Evolutionary conservation across 805 yeast genomes (phyloP), one percentile per base, ranked within the genome.

Genomic region (Sungouiella blattae): DNA sequence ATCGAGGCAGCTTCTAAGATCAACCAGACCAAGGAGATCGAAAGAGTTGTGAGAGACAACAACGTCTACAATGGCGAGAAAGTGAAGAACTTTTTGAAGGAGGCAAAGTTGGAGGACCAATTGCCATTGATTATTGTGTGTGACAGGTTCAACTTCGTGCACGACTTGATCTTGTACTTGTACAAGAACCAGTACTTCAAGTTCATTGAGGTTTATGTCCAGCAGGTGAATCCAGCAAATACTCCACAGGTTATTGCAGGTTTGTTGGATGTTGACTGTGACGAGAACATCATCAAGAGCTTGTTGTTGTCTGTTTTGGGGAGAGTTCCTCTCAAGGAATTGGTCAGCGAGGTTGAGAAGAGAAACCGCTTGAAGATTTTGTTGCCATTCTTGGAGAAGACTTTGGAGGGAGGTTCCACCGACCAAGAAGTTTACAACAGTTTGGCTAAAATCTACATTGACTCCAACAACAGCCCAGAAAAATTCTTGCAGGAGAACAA

Each of bases 171-270:
- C 38, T 75, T 93, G 55, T 93, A 85, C 68, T 74, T 93, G 60
- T 93, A 93, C 80, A 93, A 91, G 71, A 86, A 89, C 67, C 89
- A 91, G 63, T 91, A 81, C 67, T 86, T 88, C 78, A 88, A 93
- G 64, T 93, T 91, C 53, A 93, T 93, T 63, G 98, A 93, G 69
- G 95, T 93, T 32, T 93, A 91, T 55, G 98, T 93, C 37, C 98
- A 93, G 69, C 95, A 88, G 59, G 98, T 93, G 34, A 93, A 93
- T 66, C 96, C 98, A 35, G 71, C 94, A 6, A 87, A 85, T 60
- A 87, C 99, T 12, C 95, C 98, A 5, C 95, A 89, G 63, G 99
- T 93, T 44, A 77, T 93, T 54, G 98, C 96, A 43, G 98, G 95
- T 30, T 73, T 93, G 55, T 71, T 93, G 48, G 99, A 93, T 60